phyloP scores from a whole-genome alignment of 148 eudicot genomes.

The Rhododendron mucronatum region DNA sequence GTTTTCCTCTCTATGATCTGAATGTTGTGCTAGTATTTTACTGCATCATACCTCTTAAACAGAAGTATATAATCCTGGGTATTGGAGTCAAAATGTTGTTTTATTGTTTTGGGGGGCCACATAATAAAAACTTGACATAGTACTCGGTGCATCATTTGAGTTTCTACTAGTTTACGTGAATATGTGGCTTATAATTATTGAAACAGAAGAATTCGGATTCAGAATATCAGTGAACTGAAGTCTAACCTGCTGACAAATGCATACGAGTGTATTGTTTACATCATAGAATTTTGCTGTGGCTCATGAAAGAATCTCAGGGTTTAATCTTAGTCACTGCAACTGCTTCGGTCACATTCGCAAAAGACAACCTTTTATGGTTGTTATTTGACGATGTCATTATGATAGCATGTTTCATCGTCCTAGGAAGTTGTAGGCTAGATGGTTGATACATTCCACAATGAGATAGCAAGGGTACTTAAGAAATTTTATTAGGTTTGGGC shows the following conservation, averaged over 20 bases:
- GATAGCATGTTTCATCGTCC: constrained; percentile 1
- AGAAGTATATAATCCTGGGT: neutral
- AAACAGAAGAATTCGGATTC: neutral
- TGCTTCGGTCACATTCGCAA: neutral
- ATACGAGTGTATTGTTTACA: too few species aligned
- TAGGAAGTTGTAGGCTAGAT: neutral
- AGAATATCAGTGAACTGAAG: neutral
- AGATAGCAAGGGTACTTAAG: neutral
- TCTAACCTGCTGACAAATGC: neutral
- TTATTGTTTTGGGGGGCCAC: neutral
- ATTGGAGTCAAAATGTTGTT: neutral
- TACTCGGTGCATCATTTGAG: neutral
- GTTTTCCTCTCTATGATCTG: constrained; percentile 26
- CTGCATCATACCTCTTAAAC: neutral
- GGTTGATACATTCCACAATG: neutral
- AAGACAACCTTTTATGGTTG: neutral
- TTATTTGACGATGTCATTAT: neutral
- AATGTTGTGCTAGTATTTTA: neutral
- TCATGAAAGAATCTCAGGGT: neutral
- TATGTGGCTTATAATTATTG: neutral
- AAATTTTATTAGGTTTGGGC: neutral
- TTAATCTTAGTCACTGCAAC: neutral
- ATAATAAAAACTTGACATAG: neutral
- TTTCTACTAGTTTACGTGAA: neutral
- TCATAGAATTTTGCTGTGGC: neutral